Evolutionary conservation across 331 rosid species (phyloP).

Genomic region (Malus hybrid): DNA sequence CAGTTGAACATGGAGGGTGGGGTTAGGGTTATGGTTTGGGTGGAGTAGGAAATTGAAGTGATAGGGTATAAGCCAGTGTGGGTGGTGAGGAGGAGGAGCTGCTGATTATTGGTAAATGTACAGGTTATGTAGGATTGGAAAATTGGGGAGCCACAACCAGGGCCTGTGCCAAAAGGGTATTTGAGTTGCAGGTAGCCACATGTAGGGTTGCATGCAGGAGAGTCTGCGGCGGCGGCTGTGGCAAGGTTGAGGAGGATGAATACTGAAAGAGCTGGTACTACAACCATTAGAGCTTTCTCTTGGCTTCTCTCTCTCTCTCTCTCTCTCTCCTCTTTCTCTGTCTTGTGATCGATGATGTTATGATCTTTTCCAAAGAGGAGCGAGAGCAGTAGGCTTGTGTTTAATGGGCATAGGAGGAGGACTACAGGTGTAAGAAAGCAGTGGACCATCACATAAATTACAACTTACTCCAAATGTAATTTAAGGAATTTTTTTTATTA

Average conservation of each 20-base stretch:
- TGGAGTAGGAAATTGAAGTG: conserved; percentile 46
- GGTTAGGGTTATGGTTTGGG: conserved; percentile 43
- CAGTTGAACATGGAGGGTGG: conserved; percentile 64
- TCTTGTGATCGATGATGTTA: no score
- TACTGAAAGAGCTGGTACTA: not conserved
- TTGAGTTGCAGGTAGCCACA: conserved; percentile 44
- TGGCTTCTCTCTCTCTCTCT: not conserved
- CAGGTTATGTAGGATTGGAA: conserved; percentile 49
- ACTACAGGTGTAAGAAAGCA: no score
- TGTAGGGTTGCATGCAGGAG: conserved; percentile 29
- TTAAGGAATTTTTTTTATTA: no score
- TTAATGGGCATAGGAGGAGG: no score
- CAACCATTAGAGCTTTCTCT: not conserved
- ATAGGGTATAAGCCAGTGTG: conserved; percentile 55
- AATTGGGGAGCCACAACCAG: conserved; percentile 58
- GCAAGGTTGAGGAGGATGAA: conserved; percentile 9
- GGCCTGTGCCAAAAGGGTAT: conserved; percentile 62
- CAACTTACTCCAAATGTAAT: no score
- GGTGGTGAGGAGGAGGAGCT: conserved; percentile 37
- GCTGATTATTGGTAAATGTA: not conserved
- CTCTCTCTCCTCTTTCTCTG: no score
- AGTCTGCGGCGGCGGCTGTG: not conserved
- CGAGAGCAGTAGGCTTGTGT: not conserved
- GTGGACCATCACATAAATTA: no score
- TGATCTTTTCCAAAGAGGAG: not conserved